Conservation (phyloP, 2,329 filamentous ascomycete genomes). For the Blastomyces gilchristii region DNA sequence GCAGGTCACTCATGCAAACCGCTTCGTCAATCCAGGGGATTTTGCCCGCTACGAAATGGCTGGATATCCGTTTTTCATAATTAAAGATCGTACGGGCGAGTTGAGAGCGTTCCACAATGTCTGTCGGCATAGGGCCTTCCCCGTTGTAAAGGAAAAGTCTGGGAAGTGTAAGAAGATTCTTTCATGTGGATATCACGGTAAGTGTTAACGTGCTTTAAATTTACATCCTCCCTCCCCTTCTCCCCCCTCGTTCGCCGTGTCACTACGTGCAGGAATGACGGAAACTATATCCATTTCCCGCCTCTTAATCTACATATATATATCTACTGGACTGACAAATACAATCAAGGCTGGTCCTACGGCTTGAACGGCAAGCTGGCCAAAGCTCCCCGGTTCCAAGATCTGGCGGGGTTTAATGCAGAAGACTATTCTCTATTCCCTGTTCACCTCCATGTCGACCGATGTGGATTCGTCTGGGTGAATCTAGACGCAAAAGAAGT, state of each 20-base stretch:
- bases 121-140: slow-evolving; percentile 50
- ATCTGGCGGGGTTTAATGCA: slow-evolving; percentile 47
- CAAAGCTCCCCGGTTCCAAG: slow-evolving; percentile 49
- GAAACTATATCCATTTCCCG: not conserved
- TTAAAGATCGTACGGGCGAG: slow-evolving; percentile 40
- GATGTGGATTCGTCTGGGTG: slow-evolving; percentile 48
- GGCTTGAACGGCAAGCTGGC: slow-evolving; percentile 47
- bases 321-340: not conserved
- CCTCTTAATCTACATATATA: not conserved
- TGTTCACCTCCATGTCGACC: slow-evolving; percentile 46
- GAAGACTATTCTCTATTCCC: slow-evolving; percentile 45
- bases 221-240: not conserved
- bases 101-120: slow-evolving; percentile 53
- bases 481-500: slow-evolving; percentile 39
- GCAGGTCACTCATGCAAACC: slow-evolving; percentile 32
- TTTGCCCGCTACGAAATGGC: slow-evolving; percentile 48
- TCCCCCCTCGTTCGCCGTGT: no score
- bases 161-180: slow-evolving; percentile 44
- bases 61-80: slow-evolving; percentile 47
- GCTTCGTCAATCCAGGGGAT: slow-evolving; percentile 45
- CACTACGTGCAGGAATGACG: not conserved
- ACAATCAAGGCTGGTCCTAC: slow-evolving; percentile 43
- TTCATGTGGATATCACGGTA: slow-evolving; percentile 48
- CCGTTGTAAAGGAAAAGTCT: slow-evolving; percentile 41
- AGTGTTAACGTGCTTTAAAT: not conserved